phyloP scores from a whole-genome alignment of 768 basidiomycete species.

The Rhodotorula taiwanensis region DNA sequence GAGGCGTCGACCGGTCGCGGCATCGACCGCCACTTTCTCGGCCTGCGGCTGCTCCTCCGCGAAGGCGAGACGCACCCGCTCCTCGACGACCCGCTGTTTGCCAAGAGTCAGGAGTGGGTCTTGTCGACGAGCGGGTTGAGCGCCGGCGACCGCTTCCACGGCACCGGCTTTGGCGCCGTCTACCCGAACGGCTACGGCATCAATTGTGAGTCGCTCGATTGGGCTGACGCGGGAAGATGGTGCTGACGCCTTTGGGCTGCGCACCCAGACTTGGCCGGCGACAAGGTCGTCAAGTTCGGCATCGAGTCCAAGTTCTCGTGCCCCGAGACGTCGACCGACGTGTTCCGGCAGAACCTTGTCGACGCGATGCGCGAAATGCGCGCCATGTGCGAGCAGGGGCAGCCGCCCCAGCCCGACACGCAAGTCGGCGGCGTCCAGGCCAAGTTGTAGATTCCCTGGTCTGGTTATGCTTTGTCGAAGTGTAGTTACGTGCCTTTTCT shows the following conservation, averaged over 20 bases:
- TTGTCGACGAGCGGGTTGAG: slow-evolving; percentile 83
- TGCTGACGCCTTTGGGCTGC: neutral
- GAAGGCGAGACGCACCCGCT: slow-evolving; percentile 57
- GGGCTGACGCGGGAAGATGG: no score
- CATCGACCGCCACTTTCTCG: slow-evolving; percentile 85
- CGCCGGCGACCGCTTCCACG: slow-evolving; percentile 75
- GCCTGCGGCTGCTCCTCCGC: slow-evolving; percentile 60
- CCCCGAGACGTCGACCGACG: slow-evolving; percentile 60
- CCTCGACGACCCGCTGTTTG: slow-evolving; percentile 72
- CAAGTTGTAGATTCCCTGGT: slow-evolving; percentile 1
- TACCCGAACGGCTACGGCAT: slow-evolving; percentile 88
- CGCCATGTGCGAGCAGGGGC: slow-evolving; percentile 49
- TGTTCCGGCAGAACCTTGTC: slow-evolving; percentile 59
- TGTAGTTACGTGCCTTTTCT: no score
- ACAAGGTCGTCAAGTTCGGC: slow-evolving; percentile 76
- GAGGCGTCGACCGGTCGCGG: slow-evolving; percentile 74
- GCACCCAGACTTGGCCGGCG: slow-evolving; percentile 66
- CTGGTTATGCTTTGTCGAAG: no score
- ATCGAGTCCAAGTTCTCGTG: slow-evolving; percentile 80
- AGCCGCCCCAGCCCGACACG: slow-evolving; percentile 5
- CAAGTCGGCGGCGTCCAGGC: neutral
- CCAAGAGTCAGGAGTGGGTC: slow-evolving; percentile 71
- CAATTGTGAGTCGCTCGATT: slow-evolving; percentile 66
- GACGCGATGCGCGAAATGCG: slow-evolving; percentile 66
- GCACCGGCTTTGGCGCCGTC: slow-evolving; percentile 80